These are phyloP conservation scores for Nepenthes gracilis DNA, from an alignment of 148 eudicot species.

Conservation along the genomic window DNA sequence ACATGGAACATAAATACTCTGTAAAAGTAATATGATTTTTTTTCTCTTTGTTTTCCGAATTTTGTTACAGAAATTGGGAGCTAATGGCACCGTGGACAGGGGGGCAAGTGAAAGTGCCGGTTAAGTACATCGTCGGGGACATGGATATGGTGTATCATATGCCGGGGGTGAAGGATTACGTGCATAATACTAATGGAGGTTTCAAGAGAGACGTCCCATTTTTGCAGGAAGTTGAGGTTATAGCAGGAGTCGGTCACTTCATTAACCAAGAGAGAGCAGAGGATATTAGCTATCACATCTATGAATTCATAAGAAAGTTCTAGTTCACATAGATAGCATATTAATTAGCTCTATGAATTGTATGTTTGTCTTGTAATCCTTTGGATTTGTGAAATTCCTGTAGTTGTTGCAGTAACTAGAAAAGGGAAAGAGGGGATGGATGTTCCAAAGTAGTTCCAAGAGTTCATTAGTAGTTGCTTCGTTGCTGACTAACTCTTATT, in stretches of 20 bases:
- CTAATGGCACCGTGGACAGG: conserved; percentile 67
- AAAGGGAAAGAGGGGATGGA: too few species aligned
- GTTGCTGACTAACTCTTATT: too few species aligned
- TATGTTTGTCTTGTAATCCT: too few species aligned
- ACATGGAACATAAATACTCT: not conserved
- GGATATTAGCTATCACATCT: conserved; percentile 32
- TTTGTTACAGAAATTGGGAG: conserved; percentile 60
- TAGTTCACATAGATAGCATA: conserved; percentile 1
- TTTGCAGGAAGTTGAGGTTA: conserved; percentile 38
- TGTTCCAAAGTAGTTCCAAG: too few species aligned
- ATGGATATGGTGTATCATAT: conserved; percentile 59
- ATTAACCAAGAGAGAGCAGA: conserved; percentile 61
- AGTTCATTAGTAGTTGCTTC: too few species aligned
- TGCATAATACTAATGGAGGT: conserved; percentile 34
- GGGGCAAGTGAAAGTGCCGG: conserved; percentile 41
- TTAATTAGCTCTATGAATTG: too few species aligned
- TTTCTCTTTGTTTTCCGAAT: not conserved
- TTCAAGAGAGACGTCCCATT: conserved; percentile 69
- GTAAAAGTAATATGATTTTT: not conserved
- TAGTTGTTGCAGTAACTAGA: too few species aligned
- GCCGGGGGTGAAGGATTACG: conserved; percentile 57
- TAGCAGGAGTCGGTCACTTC: conserved; percentile 71
- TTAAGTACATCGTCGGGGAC: conserved; percentile 52
- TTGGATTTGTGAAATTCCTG: too few species aligned
- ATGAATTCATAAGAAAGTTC: conserved; percentile 41